phyloP scores from a whole-genome alignment of 768 basidiomycete species.

The Pleurotus salmoneostramineus region DNA sequence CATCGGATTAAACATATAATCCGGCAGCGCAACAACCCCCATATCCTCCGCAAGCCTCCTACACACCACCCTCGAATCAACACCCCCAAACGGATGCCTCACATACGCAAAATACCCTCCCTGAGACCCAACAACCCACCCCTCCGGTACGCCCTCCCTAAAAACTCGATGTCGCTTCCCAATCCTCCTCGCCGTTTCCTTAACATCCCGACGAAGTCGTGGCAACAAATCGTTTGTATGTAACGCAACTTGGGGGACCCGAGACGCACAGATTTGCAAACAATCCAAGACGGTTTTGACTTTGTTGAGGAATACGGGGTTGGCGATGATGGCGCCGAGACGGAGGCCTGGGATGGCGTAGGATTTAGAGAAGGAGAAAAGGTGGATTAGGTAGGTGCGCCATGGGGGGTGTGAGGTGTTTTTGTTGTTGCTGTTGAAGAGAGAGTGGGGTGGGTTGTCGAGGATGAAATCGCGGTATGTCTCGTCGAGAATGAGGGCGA shows the following conservation, averaged over 20 bases:
- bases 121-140: conserved; percentile 61
- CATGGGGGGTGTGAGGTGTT: conserved; percentile 35
- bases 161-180: conserved; percentile 55
- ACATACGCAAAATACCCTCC: conserved; percentile 84
- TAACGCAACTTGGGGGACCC: conserved; percentile 68
- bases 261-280: conserved; percentile 76
- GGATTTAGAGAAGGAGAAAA: conserved; percentile 81
- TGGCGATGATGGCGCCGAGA: conserved; percentile 67
- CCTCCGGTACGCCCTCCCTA: conserved; percentile 35
- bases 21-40: conserved; percentile 68
- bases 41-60: conserved; percentile 52
- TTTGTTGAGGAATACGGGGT: conserved; percentile 43
- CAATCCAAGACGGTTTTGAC: conserved; percentile 65
- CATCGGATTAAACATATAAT: conserved; percentile 46
- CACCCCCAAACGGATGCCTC: conserved; percentile 50
- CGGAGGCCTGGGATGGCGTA: conserved; percentile 82
- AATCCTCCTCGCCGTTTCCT: conserved; percentile 43
- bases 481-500: conserved; percentile 82
- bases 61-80: conserved; percentile 51
- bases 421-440: conserved; percentile 34
- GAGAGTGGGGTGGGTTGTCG: conserved; percentile 43
- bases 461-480: conserved; percentile 82
- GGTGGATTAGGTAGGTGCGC: conserved; percentile 59
- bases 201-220: conserved; percentile 48
- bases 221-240: conserved; percentile 43